Base-by-base conservation (phyloP, 345 rosid species). In the Rhodomyrtus tomentosa region DNA sequence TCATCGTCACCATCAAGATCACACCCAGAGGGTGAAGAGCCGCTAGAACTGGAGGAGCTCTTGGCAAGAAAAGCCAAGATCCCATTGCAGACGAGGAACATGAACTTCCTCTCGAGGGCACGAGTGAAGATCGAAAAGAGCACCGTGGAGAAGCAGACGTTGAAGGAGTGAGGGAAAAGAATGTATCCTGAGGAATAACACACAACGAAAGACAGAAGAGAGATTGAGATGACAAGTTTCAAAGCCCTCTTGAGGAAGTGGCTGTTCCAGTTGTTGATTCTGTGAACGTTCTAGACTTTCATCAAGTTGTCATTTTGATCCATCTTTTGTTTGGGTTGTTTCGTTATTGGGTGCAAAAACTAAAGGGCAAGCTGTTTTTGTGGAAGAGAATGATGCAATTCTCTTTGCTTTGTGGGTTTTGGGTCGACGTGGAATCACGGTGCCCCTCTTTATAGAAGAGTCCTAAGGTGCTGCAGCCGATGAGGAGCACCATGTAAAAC, bases 21-120 rank as follows among this genome's bases (percentile, higher is more conserved):
- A 54, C 87, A 58, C 10, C 18, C n/a, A 50, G 36, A 42, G 21
- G 83, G 20, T 5, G 91, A 85, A 42, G 87, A 38, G 45, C 49
- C 10, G 53, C 13, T 21, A 49, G 84, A 87, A 68, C 68, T 29
- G 4, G 84, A 83, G 56, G 29, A 24, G 76, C 55, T 87, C 84
- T 74, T 89, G 50, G 88, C 91, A 45, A 92, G 92, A 84, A 92
- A 59, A 76, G 91, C 92, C 36, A 93, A 89, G 91, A 92, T 93
- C 21, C 90, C 94, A 81, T 91, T 92, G 82, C 91, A 93, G 4
- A 92, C 53, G 29, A 93, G 87, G 88, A 93, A 91, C 91, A 90
- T 86, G 86, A 89, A 93, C 83, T 92, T 93, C 52, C 92, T 88
- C 82, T 92, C 93, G 2, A 92, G 84, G 22, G 85, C 50, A 58